Evolutionary conservation across 2,329 filamentous ascomycete genomes (phyloP).

Genomic region (Chrysoporthe austroafricana): DNA sequence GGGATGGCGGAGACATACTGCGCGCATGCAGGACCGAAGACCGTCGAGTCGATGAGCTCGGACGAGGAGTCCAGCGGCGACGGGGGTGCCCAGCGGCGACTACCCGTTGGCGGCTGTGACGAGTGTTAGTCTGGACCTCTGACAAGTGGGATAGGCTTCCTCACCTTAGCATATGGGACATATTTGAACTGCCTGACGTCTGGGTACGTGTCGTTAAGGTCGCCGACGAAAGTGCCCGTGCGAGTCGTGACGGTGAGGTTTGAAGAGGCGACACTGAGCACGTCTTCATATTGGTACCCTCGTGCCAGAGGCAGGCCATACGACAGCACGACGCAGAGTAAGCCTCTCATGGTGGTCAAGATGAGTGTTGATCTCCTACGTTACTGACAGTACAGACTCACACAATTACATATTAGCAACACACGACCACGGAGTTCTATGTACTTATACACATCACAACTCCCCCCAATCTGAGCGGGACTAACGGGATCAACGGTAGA

Average conservation of each 20-base stretch:
- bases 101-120: slow-evolving; percentile 16
- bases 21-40: slow-evolving; percentile 8
- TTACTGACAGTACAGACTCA: not conserved
- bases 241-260: slow-evolving; percentile 15
- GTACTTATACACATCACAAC: not conserved
- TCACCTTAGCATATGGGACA: slow-evolving; percentile 17
- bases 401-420: not conserved
- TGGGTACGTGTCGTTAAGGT: slow-evolving; percentile 15
- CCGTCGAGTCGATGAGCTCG: slow-evolving; percentile 13
- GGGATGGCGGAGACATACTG: slow-evolving; percentile 19
- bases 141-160: not conserved
- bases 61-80: slow-evolving; percentile 14
- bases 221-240: slow-evolving; percentile 10
- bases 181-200: slow-evolving; percentile 18
- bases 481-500: not conserved
- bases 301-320: not conserved
- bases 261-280: not conserved
- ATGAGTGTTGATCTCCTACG: not conserved
- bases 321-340: not conserved
- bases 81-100: slow-evolving; percentile 21
- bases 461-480: not conserved
- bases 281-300: slow-evolving; percentile 1
- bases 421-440: not conserved
- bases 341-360: not conserved
- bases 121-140: not conserved